A percentile compares a stretch with the other conserved stretches of the same genome.
Evolutionary conservation across 2,329 filamentous ascomycete species (phyloP).

Genomic region (Cladosporium sp.): DNA sequence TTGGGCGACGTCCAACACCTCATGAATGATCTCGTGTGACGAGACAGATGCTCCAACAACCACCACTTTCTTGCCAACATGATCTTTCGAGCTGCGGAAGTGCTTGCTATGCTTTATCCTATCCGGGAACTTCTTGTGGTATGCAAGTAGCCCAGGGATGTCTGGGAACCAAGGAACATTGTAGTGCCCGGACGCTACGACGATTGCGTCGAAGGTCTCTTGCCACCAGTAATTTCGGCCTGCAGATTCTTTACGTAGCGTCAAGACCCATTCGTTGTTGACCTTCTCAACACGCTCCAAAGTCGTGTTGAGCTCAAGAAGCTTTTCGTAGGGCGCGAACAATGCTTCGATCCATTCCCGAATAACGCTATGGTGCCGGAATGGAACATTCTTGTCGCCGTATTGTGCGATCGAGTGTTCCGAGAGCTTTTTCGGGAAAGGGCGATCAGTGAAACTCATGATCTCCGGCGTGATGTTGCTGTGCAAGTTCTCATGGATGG

Average conservation of each 20-base stretch:
- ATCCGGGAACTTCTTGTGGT: neutral
- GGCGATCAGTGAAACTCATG: neutral
- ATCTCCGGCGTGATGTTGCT: neutral
- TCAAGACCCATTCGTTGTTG: neutral
- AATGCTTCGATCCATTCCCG: neutral
- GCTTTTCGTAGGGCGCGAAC: neutral
- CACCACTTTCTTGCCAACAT: neutral
- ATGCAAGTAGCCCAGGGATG: neutral
- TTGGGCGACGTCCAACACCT: neutral
- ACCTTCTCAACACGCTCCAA: neutral
- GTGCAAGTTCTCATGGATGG: neutral
- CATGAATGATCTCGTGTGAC: neutral
- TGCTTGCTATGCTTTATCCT: neutral
- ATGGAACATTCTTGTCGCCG: neutral
- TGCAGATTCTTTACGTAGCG: neutral
- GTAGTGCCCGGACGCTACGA: neutral
- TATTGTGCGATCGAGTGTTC: neutral
- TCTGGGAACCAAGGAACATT: neutral
- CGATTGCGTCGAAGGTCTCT: constrained; percentile 1
- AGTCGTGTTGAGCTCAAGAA: neutral
- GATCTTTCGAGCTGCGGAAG: neutral
- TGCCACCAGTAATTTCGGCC: neutral
- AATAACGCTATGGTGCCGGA: neutral
- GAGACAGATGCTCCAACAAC: neutral
- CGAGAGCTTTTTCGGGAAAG: neutral